phyloP scores from a whole-genome alignment of 306 rosid species.

The Arachis hypogaea region DNA sequence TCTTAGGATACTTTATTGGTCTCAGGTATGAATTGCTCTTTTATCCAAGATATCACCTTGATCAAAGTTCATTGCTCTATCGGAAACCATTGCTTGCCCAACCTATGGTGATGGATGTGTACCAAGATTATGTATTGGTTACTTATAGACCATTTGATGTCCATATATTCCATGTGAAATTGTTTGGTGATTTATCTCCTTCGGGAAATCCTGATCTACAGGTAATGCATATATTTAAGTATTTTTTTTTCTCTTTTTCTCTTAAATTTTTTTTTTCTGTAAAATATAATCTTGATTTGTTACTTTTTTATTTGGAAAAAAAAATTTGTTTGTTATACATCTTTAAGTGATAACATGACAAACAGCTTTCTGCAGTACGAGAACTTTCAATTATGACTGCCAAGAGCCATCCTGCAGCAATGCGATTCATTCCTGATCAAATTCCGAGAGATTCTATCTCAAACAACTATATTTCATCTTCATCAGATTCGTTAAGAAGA shows the following conservation, averaged over 20 bases:
- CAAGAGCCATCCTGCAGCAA: constrained; percentile 98
- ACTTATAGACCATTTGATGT: constrained; percentile 96
- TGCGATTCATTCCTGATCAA: constrained; percentile 95
- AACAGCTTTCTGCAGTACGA: constrained; percentile 99
- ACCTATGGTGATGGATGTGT: constrained; percentile 97
- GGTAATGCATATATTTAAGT: constrained; percentile 59
- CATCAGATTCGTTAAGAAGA: constrained; percentile 58
- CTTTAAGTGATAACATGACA: constrained; percentile 98
- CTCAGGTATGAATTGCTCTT: constrained; percentile 92
- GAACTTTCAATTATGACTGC: constrained; percentile 99
- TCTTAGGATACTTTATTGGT: constrained; percentile 42
- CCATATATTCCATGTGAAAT: constrained; percentile 78
- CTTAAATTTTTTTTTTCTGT: neutral
- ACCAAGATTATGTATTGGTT: constrained; percentile 85
- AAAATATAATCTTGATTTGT: constrained; percentile 32
- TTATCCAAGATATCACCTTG: constrained; percentile 98
- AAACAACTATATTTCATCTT: constrained; percentile 55
- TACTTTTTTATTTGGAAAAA: constrained; percentile 21
- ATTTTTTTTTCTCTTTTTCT: neutral
- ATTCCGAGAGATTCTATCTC: constrained; percentile 64
- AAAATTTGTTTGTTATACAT: constrained; percentile 56
- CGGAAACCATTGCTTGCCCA: constrained; percentile 84
- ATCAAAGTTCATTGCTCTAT: constrained; percentile 91
- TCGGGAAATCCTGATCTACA: constrained; percentile 78
- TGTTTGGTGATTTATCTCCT: constrained; percentile 85